These are phyloP conservation scores for Lanmaoa pseudosensibilis DNA, from an alignment of 768 basidiomycete genomes.

Conservation along the genomic window DNA sequence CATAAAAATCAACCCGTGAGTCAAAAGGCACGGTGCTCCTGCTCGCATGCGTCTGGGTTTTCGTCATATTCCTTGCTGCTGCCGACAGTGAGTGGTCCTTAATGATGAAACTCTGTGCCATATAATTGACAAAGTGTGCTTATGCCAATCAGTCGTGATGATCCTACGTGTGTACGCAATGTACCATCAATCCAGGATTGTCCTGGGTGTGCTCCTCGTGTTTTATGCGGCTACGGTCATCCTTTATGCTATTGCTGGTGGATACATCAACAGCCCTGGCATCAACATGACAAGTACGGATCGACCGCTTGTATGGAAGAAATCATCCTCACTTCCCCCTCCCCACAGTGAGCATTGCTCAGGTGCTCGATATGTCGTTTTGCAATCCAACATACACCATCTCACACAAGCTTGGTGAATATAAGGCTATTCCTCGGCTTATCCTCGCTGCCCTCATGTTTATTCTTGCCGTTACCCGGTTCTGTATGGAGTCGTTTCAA, in stretches of 20 bases:
- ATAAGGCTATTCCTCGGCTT: slow-evolving; percentile 14
- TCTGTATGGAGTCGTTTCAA: slow-evolving; percentile 8
- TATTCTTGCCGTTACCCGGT: not conserved
- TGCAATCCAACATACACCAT: slow-evolving; percentile 2
- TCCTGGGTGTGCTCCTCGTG: slow-evolving; percentile 16
- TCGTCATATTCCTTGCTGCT: slow-evolving; percentile 15
- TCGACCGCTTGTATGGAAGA: not conserved
- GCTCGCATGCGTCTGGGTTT: not conserved
- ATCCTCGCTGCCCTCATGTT: slow-evolving; percentile 14
- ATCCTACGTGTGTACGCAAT: slow-evolving; percentile 28
- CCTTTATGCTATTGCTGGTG: not conserved
- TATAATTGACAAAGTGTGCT: not conserved
- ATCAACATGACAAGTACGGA: slow-evolving; percentile 11
- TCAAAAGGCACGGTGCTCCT: slow-evolving; percentile 12
- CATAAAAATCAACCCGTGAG: not conserved
- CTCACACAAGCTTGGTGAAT: not conserved
- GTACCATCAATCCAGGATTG: slow-evolving; percentile 14
- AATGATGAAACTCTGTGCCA: too few species aligned
- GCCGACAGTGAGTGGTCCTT: slow-evolving; percentile 18
- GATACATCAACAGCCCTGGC: slow-evolving; percentile 3
- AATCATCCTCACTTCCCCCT: not conserved
- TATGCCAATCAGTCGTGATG: slow-evolving; percentile 18
- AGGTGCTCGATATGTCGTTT: slow-evolving; percentile 16
- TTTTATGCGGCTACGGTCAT: slow-evolving; percentile 9
- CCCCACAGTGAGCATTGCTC: slow-evolving; percentile 7